Percentiles rank a stretch among this genome's conserved stretches.
Conservation (phyloP, 495 filamentous ascomycete species). For the Copromyces sp. region DNA sequence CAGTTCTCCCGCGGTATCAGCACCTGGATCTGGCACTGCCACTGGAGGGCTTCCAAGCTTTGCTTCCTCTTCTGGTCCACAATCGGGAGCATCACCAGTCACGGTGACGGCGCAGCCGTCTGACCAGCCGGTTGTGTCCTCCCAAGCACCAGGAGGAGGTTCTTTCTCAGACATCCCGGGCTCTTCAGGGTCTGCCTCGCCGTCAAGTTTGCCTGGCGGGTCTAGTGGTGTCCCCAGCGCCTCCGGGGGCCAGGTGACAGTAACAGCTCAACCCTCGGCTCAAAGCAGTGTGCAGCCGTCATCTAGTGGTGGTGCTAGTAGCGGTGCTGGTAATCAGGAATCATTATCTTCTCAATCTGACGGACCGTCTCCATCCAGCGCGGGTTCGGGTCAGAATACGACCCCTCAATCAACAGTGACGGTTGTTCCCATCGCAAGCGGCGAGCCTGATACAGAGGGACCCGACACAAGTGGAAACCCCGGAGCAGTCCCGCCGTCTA, state of each 20-base stretch:
- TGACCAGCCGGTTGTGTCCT: not conserved
- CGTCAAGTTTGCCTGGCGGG: not conserved
- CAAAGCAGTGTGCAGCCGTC: not conserved
- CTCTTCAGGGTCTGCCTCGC: not conserved
- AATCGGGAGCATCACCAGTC: not conserved
- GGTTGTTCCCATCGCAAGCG: not conserved
- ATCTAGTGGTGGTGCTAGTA: not conserved
- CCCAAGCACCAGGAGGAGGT: not conserved
- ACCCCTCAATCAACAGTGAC: not conserved
- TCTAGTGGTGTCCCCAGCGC: not conserved
- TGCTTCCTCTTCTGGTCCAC: not conserved
- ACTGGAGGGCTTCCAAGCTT: not conserved
- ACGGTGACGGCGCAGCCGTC: slow-evolving; percentile 1
- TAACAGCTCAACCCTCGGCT: not conserved
- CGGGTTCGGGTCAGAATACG: not conserved
- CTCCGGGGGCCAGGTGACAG: not conserved
- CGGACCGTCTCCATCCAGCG: not conserved
- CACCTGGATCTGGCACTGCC: not conserved
- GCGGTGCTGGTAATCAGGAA: not conserved
- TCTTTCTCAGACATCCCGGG: not conserved
- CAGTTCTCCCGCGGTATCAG: not conserved
- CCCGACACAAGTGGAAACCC: not conserved
- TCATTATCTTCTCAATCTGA: not conserved
- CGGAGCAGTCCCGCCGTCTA: not conserved
- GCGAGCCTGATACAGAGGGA: not conserved